Evolutionary conservation across 768 basidiomycete species (phyloP), one percentile per base, ranked within the genome.

Genomic region (Suillus sp.): DNA sequence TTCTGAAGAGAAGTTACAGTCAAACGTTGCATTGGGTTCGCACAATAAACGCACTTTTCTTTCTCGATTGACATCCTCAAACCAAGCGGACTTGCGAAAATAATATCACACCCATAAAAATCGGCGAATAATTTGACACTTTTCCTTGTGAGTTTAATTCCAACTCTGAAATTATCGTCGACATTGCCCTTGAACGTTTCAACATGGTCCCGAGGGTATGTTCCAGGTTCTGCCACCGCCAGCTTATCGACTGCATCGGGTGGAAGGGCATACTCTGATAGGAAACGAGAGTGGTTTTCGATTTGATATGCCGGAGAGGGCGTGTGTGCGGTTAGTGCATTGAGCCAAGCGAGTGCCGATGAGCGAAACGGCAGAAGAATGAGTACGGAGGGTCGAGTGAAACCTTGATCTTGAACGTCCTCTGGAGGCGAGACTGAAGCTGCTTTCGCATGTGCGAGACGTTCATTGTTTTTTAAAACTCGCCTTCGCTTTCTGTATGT

Each of bases 111-210:
- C 10, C 87, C 84, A 72, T 95, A 97, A 73, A 96, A 96, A 65
- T 92, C 92, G 2, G 90, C 82, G 72, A 96, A 97, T 73, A 98
- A 79, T 75, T 95, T 97, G 48, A 97, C 85, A 60, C 87, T 94
- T 78, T 96, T 98, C 72, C 88, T 81, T 10, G 95, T 99, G 72
- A 99, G 75, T 78, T 99, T 99, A 65, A 98, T 77, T 0, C 97
- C 97, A 37, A 97, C 80, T 65, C 95, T 80, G 74, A 99, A 99
- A 68, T 88, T 93, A 72, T 99, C 97, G 70, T 99, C 97, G 34
- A 95, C 84, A 71, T 99, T 99, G n/a, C 97, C 97, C 68, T 87
- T 86, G 83, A 99, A 98, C 60, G 86, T 96, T 67, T 94, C 93
- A 11, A 96, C 85, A 70, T 99, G 96, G 71, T 99, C 97, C 16